Evolutionary conservation across 768 basidiomycete species (phyloP).

Genomic region (Lenzites betulinus): DNA sequence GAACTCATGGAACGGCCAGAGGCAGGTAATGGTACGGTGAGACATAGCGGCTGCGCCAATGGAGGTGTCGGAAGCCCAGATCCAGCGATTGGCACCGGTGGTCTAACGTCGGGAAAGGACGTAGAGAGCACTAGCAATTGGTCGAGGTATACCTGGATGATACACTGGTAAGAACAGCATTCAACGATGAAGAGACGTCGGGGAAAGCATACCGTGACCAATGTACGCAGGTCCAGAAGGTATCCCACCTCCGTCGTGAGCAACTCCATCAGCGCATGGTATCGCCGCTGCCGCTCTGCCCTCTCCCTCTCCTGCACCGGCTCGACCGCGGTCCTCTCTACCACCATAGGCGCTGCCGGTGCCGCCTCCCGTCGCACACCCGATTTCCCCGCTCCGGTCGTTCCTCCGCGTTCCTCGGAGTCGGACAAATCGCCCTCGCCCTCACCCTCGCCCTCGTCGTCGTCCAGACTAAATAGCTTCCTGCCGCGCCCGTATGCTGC

Average conservation of each 20-base stretch:
- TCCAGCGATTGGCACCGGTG: neutral
- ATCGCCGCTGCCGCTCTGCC: slow-evolving; percentile 34
- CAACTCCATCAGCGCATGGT: slow-evolving; percentile 83
- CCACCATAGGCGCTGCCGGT: slow-evolving; percentile 4
- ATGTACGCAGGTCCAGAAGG: slow-evolving; percentile 70
- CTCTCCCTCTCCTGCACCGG: slow-evolving; percentile 11
- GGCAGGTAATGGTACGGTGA: slow-evolving; percentile 1
- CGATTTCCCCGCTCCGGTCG: neutral
- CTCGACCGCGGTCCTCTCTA: neutral
- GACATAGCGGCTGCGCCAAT: slow-evolving; percentile 6
- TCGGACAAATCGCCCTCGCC: slow-evolving; percentile 17
- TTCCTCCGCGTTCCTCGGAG: slow-evolving; percentile 6
- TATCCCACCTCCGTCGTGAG: slow-evolving; percentile 85
- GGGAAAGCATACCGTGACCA: slow-evolving; percentile 64
- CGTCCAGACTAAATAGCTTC: slow-evolving; percentile 26
- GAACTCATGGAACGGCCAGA: slow-evolving; percentile 23
- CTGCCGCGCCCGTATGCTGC: slow-evolving; percentile 2
- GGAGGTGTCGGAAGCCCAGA: slow-evolving; percentile 4
- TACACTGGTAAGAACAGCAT: neutral
- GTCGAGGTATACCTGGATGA: slow-evolving; percentile 48
- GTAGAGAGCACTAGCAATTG: slow-evolving; percentile 33
- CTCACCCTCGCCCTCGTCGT: slow-evolving; percentile 18
- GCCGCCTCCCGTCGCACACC: neutral
- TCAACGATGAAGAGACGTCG: neutral
- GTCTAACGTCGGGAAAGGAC: slow-evolving; percentile 38